Base-by-base conservation (phyloP, 2,329 filamentous ascomycete genomes). In the Exutisphaerella laricina region DNA sequence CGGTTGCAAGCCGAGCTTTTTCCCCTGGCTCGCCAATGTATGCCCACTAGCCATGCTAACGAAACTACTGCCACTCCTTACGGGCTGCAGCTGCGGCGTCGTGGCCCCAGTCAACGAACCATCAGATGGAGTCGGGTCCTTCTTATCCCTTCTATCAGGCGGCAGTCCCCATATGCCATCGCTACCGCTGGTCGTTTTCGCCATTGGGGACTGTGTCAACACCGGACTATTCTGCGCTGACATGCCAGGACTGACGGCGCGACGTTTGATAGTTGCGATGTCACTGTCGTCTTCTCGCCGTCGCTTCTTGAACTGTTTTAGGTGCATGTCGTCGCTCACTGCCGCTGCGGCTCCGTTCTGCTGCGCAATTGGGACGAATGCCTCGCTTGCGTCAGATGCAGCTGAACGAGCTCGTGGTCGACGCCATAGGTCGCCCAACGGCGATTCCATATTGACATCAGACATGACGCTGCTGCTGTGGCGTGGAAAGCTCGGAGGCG, bases 271-370 rank as follows among this genome's bases (percentile, higher is more conserved):
- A 48, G 83, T 85, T 28, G 82, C 77, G 2, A 86, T 83, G 61
- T 97, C 89, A 44, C 95, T 84, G 58, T 96, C 89, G 58, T 95
- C 88, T 49, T 96, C 90, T 43, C 88, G 77, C 16, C 88, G 79
- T n/a, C 90, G 81, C 39, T 90, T 90, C 45, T 90, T 92, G 63
- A 63, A 60, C 35, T 60, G 59, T 45, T 62, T 58, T 18, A 63
- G 43, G 41, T 56, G 56, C 45, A 62, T 54, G 38, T 63, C 60
- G 34, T 63, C 60, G 35, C 55, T 62, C 21, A 61, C 53, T 7
- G 48, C 53, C 3, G 54, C 45, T 14, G 34, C 41, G 37, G 48
- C 44, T 28, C 29, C 43, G 14, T 39, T 53, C 16, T 30, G 46
- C 38, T 43, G 43, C 22, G 35, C 44, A 17, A 21, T 39, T 20